Evolutionary conservation across 2,329 filamentous ascomycete genomes (phyloP).

Genomic region (Claviceps capensis): DNA sequence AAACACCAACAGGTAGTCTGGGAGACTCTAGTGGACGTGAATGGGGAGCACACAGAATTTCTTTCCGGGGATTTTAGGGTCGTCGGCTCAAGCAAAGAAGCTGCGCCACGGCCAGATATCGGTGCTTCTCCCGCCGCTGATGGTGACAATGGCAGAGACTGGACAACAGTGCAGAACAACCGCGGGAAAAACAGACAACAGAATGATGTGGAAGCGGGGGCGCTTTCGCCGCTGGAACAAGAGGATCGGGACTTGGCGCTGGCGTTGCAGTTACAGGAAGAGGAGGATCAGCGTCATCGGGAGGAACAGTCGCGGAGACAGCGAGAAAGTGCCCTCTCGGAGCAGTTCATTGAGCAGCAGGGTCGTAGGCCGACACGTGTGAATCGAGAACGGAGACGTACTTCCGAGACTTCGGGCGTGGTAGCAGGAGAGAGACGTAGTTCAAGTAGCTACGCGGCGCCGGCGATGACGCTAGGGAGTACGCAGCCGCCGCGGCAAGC

Average conservation of each 20-base stretch:
- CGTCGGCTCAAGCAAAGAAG: conserved; percentile 43
- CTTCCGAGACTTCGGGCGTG: not conserved
- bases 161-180: conserved; percentile 39
- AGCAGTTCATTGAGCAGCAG: conserved; percentile 57
- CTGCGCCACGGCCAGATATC: conserved; percentile 6
- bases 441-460: conserved; percentile 11
- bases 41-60: conserved; percentile 68
- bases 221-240: conserved; percentile 42
- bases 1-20: conserved; percentile 85
- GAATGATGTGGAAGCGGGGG: conserved; percentile 13
- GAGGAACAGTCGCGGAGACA: conserved; percentile 47
- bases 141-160: conserved; percentile 25
- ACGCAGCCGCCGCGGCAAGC: not conserved
- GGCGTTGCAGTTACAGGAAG: conserved; percentile 84
- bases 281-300: conserved; percentile 72
- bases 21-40: conserved; percentile 86
- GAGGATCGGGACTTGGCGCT: conserved; percentile 81
- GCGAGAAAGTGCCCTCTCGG: conserved; percentile 54
- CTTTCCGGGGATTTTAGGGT: conserved; percentile 82
- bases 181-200: conserved; percentile 16
- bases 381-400: conserved; percentile 10
- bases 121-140: conserved; percentile 9
- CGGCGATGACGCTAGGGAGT: not conserved
- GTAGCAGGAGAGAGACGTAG: conserved; percentile 8
- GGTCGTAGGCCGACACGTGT: conserved; percentile 23